Percentiles rank a stretch among this genome's conserved stretches.
These are phyloP conservation scores for Malus asiatica DNA, from an alignment of 306 rosid genomes.

Conservation along the genomic window DNA sequence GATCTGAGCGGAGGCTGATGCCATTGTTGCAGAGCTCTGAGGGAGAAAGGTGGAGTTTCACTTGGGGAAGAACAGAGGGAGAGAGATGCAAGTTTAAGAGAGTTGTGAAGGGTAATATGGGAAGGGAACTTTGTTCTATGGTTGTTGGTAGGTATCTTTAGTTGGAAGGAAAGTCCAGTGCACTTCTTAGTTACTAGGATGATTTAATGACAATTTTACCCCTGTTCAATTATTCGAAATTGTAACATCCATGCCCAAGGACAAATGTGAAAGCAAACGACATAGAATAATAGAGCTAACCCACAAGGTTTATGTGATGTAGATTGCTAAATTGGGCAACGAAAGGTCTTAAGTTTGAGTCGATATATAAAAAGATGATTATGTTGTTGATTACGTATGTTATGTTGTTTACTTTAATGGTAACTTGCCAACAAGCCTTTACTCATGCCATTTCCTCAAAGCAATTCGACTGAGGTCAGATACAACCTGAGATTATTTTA, in stretches of 20 bases:
- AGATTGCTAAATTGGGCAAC: too few relatives aligned
- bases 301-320: too few relatives aligned
- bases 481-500: background rate
- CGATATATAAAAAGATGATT: too few relatives aligned
- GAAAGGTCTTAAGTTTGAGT: too few relatives aligned
- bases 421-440: background rate
- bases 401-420: too few relatives aligned
- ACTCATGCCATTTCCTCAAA: background rate
- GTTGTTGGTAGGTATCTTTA: background rate
- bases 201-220: background rate
- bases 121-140: background rate
- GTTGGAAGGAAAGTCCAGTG: background rate
- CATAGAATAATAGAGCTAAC: too few relatives aligned
- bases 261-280: too few relatives aligned
- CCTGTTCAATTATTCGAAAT: background rate
- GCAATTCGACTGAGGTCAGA: background rate
- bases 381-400: too few relatives aligned
- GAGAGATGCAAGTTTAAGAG: background rate
- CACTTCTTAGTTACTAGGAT: background rate
- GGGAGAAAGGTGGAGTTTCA: background rate
- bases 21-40: conserved; percentile 23
- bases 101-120: background rate
- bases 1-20: conserved; percentile 7
- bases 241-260: background rate
- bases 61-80: background rate